These are phyloP conservation scores for Colletotrichum horii DNA, from an alignment of 2,329 filamentous ascomycete species.

Conservation along the genomic window DNA sequence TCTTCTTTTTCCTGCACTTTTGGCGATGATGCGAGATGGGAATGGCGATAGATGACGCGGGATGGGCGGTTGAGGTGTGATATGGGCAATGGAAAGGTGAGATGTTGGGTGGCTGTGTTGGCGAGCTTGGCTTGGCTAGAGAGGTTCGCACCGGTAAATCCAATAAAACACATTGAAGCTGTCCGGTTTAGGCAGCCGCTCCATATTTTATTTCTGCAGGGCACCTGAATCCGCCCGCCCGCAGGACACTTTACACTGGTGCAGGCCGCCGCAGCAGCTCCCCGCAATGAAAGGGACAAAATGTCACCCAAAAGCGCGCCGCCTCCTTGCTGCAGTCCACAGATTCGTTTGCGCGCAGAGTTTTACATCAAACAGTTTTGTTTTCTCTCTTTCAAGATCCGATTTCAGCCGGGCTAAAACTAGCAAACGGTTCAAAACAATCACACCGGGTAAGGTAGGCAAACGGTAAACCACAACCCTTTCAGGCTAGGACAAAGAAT, in stretches of 20 bases:
- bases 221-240: not conserved
- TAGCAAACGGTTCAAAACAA: not conserved
- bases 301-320: not conserved
- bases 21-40: not conserved
- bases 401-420: not conserved
- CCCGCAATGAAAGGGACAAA: not conserved
- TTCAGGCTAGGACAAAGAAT: not conserved
- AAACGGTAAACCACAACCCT: not conserved
- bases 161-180: not conserved
- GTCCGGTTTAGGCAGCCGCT: slow-evolving; percentile 1
- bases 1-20: not conserved
- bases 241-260: not conserved
- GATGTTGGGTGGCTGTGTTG: slow-evolving; percentile 7
- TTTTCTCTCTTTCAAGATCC: not conserved
- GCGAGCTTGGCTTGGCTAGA: not conserved
- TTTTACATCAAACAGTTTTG: not conserved
- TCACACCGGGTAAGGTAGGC: not conserved
- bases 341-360: not conserved
- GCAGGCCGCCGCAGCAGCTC: not conserved
- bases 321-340: not conserved
- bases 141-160: not conserved
- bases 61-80: not conserved
- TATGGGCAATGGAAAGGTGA: not conserved
- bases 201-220: not conserved
- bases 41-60: not conserved